Evolutionary conservation across 805 yeast species (phyloP).

Genomic region (Scheffersomyces amazonensis): DNA sequence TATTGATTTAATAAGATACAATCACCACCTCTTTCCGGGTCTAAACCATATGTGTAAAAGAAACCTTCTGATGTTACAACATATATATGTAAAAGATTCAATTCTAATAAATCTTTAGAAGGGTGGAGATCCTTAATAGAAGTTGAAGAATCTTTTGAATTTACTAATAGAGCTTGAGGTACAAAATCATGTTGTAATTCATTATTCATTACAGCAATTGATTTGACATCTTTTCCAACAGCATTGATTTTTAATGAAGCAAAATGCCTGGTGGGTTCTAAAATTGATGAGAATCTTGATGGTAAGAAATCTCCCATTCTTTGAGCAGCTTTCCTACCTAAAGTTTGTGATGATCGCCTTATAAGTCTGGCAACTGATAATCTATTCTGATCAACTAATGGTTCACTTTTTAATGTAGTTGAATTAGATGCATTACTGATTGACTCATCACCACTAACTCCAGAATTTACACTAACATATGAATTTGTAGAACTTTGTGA

Average conservation of each 20-base stretch:
- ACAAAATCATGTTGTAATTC: conserved; percentile 29
- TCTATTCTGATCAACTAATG: conserved; percentile 68
- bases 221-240: conserved; percentile 36
- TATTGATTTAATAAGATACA: conserved; percentile 77
- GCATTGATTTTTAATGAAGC: conserved; percentile 72
- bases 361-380: conserved; percentile 73
- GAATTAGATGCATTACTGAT: background rate
- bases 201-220: conserved; percentile 45
- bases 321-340: conserved; percentile 81
- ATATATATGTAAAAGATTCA: conserved; percentile 45
- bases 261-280: conserved; percentile 89
- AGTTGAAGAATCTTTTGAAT: conserved; percentile 8
- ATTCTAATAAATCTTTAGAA: conserved; percentile 20
- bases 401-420: conserved; percentile 41
- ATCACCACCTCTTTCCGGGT: conserved; percentile 90
- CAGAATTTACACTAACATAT: conserved; percentile 30
- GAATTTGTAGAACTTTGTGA: conserved; percentile 38
- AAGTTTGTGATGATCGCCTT: conserved; percentile 71
- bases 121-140: background rate
- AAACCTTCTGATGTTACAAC: conserved; percentile 82
- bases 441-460: conserved; percentile 21
- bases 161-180: conserved; percentile 24
- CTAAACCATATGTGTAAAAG: conserved; percentile 76
- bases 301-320: conserved; percentile 88
- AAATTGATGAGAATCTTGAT: conserved; percentile 69